Conservation (phyloP, 768 basidiomycete species). For the Tulasnella calospora region DNA sequence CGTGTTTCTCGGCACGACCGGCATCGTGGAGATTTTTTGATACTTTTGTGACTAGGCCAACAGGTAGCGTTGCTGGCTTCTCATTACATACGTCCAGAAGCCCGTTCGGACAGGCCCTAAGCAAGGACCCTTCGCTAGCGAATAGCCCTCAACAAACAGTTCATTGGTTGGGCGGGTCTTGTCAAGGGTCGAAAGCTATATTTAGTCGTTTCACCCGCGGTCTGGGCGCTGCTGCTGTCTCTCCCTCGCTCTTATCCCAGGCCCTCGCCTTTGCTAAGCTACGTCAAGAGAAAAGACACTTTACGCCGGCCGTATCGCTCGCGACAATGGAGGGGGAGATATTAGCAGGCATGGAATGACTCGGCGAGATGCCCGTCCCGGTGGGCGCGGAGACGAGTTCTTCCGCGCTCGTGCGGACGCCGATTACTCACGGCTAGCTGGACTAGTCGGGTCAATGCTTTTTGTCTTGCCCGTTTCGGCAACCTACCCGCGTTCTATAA, state of each 20-base stretch:
- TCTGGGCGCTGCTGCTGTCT: background rate
- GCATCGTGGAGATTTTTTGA: background rate
- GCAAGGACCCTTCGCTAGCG: slow-evolving; percentile 2
- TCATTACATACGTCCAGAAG: background rate
- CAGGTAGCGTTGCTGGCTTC: background rate
- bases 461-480: background rate
- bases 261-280: background rate
- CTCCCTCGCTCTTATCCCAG: background rate
- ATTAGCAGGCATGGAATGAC: background rate
- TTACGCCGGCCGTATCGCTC: background rate
- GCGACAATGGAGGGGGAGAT: background rate
- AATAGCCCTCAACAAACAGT: background rate
- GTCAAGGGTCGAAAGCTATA: background rate
- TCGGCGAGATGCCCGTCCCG: background rate
- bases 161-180: background rate
- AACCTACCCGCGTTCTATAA: background rate
- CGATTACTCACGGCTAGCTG: background rate
- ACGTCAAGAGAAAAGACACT: background rate
- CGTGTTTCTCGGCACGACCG: background rate
- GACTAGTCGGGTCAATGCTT: background rate
- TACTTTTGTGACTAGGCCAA: background rate
- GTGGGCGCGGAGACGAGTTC: slow-evolving; percentile 1
- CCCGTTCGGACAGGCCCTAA: background rate
- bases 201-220: slow-evolving; percentile 3
- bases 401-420: slow-evolving; percentile 4